Evolutionary conservation across 768 basidiomycete species (phyloP), one percentile per base, ranked within the genome.

Genomic region (Rhodotorula taiwanensis): DNA sequence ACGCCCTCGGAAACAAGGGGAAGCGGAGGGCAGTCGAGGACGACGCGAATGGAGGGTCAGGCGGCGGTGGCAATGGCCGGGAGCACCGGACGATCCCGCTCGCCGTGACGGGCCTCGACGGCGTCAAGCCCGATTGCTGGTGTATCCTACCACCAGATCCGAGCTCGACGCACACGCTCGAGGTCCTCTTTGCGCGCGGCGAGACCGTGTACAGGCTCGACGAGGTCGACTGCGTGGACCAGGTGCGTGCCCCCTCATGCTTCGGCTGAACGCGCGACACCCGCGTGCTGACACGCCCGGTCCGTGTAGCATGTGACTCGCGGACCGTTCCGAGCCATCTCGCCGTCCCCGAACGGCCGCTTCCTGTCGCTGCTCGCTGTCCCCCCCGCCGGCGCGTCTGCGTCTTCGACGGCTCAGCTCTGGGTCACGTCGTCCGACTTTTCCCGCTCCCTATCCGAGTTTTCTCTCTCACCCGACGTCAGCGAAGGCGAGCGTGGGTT

Each of bases 351-450:
- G 1, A 93, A 92, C 70, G 94, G 94, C 42, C 91, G 93, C 71
- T 86, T 90, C 50, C 80, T 98, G 21, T 91, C 91, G 0, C 78
- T 98, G 4, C 78, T 95, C 42, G 90, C 87, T 3, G 83, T 80
- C 1, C 36, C 44, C 5, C 45, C 50, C 3, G 16, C 58, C 16
- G 25, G 45, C 20, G 14, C 58, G 25, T 56, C 65, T 58, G 78
- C 1, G 91, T 94, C 3, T 92, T 91, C 71, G 90, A 90, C 0
- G 78, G 97, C 4, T 77, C 94, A 52, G 8, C 82, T 97, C 33
- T 90, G 88, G 87, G 93, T 97, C 41, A 89, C 97, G n/a, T 94
- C 93, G 18, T 82, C 85, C 18, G 90, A 97, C 75, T 97, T 98
- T 73, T 86, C 88, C 67, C 82, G 89, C 45, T 88, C 82, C 71